Evolutionary conservation across 2,329 filamentous ascomycete genomes (phyloP).

Genomic region (Alternaria alternata): DNA sequence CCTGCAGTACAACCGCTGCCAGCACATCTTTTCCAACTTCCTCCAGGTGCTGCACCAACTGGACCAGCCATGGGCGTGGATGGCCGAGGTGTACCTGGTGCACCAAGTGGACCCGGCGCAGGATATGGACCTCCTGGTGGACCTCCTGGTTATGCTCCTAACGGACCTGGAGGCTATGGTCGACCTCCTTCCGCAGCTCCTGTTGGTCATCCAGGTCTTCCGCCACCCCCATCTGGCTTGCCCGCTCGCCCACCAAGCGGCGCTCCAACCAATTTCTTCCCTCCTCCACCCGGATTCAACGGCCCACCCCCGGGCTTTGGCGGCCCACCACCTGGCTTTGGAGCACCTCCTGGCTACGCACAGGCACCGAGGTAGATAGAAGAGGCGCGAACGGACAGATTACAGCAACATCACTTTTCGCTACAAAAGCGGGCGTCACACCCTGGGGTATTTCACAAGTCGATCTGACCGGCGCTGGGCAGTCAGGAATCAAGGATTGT

Average conservation of each 20-base stretch:
- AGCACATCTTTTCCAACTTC: slow-evolving; percentile 70
- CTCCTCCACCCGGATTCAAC: slow-evolving; percentile 37
- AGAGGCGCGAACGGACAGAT: background rate
- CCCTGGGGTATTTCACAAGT: background rate
- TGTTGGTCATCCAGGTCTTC: slow-evolving; percentile 57
- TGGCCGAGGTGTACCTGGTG: slow-evolving; percentile 43
- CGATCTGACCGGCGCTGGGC: background rate
- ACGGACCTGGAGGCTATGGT: slow-evolving; percentile 20
- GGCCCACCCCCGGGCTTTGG: slow-evolving; percentile 35
- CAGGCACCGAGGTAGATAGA: slow-evolving; percentile 18
- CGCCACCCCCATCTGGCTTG: slow-evolving; percentile 66
- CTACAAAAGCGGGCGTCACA: background rate
- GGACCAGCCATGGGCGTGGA: slow-evolving; percentile 50
- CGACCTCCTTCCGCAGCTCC: slow-evolving; percentile 37
- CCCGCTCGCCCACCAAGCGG: slow-evolving; percentile 77
- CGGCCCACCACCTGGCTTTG: slow-evolving; percentile 29
- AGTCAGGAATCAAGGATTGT: background rate
- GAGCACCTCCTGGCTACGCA: slow-evolving; percentile 21
- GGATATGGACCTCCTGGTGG: slow-evolving; percentile 48
- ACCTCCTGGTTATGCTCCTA: slow-evolving; percentile 47
- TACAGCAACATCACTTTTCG: background rate
- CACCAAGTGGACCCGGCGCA: slow-evolving; percentile 53
- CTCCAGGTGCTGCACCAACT: slow-evolving; percentile 37
- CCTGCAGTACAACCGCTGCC: slow-evolving; percentile 80
- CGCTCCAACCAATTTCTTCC: slow-evolving; percentile 55